Conservation (phyloP, 2,329 filamentous ascomycete genomes). For the Colletotrichum plurivorum region DNA sequence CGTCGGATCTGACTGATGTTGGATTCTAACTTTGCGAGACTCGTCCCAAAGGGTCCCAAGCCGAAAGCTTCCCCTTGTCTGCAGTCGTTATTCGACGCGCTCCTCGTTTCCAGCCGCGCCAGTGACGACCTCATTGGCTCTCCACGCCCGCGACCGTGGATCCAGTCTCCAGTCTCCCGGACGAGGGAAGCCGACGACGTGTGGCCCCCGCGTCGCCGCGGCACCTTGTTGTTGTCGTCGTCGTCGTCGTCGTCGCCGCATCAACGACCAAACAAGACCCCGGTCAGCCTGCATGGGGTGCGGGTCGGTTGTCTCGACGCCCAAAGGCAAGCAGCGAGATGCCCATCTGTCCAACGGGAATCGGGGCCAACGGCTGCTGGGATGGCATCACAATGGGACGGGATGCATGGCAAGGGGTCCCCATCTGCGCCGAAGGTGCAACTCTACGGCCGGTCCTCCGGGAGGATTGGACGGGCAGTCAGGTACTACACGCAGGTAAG, state of each 20-base stretch:
- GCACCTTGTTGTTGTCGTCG: slow-evolving; percentile 32
- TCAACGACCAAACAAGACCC: slow-evolving; percentile 34
- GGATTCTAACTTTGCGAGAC: slow-evolving; percentile 16
- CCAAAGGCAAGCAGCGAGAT: slow-evolving; percentile 36
- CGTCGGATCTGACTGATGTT: slow-evolving; percentile 10
- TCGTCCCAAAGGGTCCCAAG: slow-evolving; percentile 24
- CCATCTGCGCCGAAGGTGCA: slow-evolving; percentile 11
- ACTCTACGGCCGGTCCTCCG: neutral
- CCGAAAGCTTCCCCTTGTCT: slow-evolving; percentile 17
- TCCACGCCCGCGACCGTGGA: slow-evolving; percentile 1
- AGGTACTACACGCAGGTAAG: slow-evolving; percentile 24
- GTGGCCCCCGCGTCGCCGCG: slow-evolving; percentile 26
- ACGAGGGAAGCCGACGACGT: slow-evolving; percentile 10
- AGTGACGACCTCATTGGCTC: slow-evolving; percentile 3
- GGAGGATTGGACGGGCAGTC: slow-evolving; percentile 20
- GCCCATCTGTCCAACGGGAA: slow-evolving; percentile 29
- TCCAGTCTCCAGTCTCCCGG: slow-evolving; percentile 6
- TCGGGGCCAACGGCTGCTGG: slow-evolving; percentile 26
- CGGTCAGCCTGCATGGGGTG: slow-evolving; percentile 23
- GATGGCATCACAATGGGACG: slow-evolving; percentile 26
- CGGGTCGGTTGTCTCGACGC: slow-evolving; percentile 32
- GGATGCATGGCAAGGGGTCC: slow-evolving; percentile 24
- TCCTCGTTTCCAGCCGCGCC: slow-evolving; percentile 25
- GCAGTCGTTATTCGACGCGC: slow-evolving; percentile 23
- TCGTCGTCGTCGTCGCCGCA: slow-evolving; percentile 34